Conservation (phyloP, 768 basidiomycete genomes). For the Rhizopogon vulgaris region DNA sequence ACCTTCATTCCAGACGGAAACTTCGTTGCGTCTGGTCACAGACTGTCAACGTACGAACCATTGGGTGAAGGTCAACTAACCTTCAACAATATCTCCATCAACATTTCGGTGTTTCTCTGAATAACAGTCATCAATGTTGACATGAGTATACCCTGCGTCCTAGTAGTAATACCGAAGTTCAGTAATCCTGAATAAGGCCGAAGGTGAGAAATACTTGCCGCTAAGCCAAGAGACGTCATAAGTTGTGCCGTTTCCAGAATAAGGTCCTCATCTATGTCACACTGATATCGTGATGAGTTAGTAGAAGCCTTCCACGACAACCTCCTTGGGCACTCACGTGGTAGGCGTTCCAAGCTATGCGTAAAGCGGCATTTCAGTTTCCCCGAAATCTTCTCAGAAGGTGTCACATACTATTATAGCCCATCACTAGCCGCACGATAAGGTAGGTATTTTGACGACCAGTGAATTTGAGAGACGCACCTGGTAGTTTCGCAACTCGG, state of each 20-base stretch:
- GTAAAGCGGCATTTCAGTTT: constrained; percentile 4
- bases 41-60: neutral
- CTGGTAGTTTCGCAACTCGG: constrained; percentile 30
- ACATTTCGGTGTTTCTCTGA: constrained; percentile 49
- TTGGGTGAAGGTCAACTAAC: constrained; percentile 20
- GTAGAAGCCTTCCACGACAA: neutral
- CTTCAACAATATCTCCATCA: constrained; percentile 50
- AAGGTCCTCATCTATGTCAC: constrained; percentile 50
- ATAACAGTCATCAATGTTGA: constrained; percentile 65
- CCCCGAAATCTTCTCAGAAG: neutral
- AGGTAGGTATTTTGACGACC: neutral
- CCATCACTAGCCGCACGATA: constrained; percentile 38
- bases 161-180: constrained; percentile 15
- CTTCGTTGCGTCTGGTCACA: constrained; percentile 34
- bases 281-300: constrained; percentile 28
- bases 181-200: neutral
- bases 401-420: constrained; percentile 51
- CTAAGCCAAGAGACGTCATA: constrained; percentile 47
- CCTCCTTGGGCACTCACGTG: constrained; percentile 35
- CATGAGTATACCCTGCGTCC: constrained; percentile 52
- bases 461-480: constrained; percentile 13
- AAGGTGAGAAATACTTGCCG: constrained; percentile 28
- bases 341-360: constrained; percentile 63
- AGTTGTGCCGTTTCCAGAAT: constrained; percentile 43
- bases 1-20: constrained; percentile 56